Evolutionary conservation across 371 early-diverging fungal genomes (phyloP).

Genomic region (Mortierella sp.): DNA sequence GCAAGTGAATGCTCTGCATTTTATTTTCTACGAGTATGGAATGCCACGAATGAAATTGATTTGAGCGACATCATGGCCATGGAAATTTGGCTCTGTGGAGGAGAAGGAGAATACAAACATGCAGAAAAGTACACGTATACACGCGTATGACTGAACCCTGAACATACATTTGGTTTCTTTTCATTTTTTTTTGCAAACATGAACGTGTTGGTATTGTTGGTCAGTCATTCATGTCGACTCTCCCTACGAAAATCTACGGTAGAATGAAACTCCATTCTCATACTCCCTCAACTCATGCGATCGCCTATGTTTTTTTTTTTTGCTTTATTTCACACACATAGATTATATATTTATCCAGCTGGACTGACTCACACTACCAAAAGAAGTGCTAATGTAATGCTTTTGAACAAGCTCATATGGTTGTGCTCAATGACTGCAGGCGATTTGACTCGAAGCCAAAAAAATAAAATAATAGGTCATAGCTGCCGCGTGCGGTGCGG

Average conservation of each 20-base stretch:
- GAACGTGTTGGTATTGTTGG: no score
- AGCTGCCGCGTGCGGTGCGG: neutral
- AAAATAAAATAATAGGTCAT: neutral
- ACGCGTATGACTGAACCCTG: no score
- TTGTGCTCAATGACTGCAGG: no score
- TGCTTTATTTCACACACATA: no score
- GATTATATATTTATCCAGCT: no score
- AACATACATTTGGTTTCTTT: neutral
- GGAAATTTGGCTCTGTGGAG: neutral
- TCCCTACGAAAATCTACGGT: neutral
- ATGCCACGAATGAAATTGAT: constrained; percentile 29
- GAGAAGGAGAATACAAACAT: neutral
- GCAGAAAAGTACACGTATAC: neutral
- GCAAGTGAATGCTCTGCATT: no score
- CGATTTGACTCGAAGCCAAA: neutral
- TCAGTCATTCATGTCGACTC: neutral
- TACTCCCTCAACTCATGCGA: no score
- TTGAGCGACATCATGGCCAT: constrained; percentile 20
- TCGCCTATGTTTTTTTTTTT: no score
- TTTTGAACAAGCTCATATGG: no score
- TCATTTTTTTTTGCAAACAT: no score
- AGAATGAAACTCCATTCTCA: constrained; percentile 1
- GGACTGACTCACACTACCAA: no score
- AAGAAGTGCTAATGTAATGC: no score
- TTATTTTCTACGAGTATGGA: neutral